These are phyloP conservation scores for Bimuria novae-zelandiae DNA, from an alignment of 2,329 filamentous ascomycete genomes.

Conservation along the genomic window DNA sequence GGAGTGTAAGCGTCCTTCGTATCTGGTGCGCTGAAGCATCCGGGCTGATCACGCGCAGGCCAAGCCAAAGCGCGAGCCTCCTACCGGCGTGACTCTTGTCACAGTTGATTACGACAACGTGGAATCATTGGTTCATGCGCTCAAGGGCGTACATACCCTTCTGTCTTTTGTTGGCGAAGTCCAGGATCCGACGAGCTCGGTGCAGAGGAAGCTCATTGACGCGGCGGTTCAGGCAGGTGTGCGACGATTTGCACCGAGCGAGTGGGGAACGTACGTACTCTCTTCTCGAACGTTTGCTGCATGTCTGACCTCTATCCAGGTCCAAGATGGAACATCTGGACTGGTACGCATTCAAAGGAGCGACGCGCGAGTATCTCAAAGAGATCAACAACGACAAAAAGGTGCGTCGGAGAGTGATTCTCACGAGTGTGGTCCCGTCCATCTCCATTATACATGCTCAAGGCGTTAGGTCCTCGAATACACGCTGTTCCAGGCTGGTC, in stretches of 20 bases:
- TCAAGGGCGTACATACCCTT: slow-evolving; percentile 56
- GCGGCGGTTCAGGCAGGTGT: slow-evolving; percentile 27
- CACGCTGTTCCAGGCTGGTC: slow-evolving; percentile 57
- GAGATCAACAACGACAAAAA: slow-evolving; percentile 56
- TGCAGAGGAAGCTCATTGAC: slow-evolving; percentile 28
- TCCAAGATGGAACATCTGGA: slow-evolving; percentile 44
- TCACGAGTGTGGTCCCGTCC: too few relatives aligned
- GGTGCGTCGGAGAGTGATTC: too few relatives aligned
- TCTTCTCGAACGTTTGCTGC: neutral
- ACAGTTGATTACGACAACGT: slow-evolving; percentile 12
- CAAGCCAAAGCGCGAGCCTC: neutral
- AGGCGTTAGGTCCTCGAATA: slow-evolving; percentile 57
- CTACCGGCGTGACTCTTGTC: neutral
- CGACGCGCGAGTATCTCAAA: slow-evolving; percentile 54
- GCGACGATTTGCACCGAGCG: slow-evolving; percentile 30
- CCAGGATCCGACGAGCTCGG: slow-evolving; percentile 12
- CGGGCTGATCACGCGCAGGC: neutral
- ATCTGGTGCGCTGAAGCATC: too few relatives aligned
- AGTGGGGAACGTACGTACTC: slow-evolving; percentile 28
- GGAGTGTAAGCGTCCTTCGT: slow-evolving; percentile 22
- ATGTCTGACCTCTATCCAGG: slow-evolving; percentile 19
- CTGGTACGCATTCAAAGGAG: slow-evolving; percentile 57
- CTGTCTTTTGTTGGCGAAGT: slow-evolving; percentile 56
- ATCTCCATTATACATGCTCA: too few relatives aligned
- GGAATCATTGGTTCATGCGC: slow-evolving; percentile 18